Percentiles rank a stretch among this genome's conserved stretches.
These are phyloP conservation scores for Aspergillus baeticus DNA, from an alignment of 495 filamentous ascomycete genomes.

Conservation along the genomic window DNA sequence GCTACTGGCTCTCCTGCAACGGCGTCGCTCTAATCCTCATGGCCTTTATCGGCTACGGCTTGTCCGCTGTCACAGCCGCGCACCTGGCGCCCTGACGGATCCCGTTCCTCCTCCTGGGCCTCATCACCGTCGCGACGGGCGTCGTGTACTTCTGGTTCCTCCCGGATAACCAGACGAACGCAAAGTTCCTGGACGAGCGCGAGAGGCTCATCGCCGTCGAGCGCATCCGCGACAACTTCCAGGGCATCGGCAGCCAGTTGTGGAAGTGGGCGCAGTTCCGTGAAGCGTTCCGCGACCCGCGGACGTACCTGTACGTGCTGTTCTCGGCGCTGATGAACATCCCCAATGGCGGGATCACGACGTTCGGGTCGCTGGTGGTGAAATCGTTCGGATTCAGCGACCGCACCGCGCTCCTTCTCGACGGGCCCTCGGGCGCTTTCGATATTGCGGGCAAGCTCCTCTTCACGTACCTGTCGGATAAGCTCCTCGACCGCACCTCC, in stretches of 20 bases:
- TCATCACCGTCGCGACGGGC: slow-evolving; percentile 58
- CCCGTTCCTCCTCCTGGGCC: slow-evolving; percentile 64
- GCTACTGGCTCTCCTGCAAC: slow-evolving; percentile 66
- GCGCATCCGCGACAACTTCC: slow-evolving; percentile 61
- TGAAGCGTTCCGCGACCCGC: slow-evolving; percentile 58
- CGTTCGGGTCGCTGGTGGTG: slow-evolving; percentile 67
- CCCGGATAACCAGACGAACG: slow-evolving; percentile 69
- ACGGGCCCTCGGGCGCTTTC: slow-evolving; percentile 63
- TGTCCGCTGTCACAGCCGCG: slow-evolving; percentile 54
- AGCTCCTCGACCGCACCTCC: no score
- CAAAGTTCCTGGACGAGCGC: slow-evolving; percentile 61
- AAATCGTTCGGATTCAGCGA: slow-evolving; percentile 41
- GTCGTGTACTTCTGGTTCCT: slow-evolving; percentile 60
- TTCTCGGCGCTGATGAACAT: slow-evolving; percentile 62
- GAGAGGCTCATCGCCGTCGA: slow-evolving; percentile 61
- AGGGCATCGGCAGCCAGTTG: slow-evolving; percentile 68
- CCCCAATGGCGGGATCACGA: slow-evolving; percentile 66
- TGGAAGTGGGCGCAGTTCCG: slow-evolving; percentile 64
- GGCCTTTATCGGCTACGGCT: slow-evolving; percentile 63
- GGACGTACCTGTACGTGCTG: slow-evolving; percentile 65
- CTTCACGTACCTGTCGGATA: not conserved
- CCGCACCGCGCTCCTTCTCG: slow-evolving; percentile 61
- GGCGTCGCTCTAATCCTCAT: slow-evolving; percentile 61
- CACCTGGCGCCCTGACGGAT: slow-evolving; percentile 65
- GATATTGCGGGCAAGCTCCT: slow-evolving; percentile 52